Percentiles rank a stretch among this genome's conserved stretches.
phyloP scores from a whole-genome alignment of 169 alveolate genomes.

The Eimeria sp. region DNA sequence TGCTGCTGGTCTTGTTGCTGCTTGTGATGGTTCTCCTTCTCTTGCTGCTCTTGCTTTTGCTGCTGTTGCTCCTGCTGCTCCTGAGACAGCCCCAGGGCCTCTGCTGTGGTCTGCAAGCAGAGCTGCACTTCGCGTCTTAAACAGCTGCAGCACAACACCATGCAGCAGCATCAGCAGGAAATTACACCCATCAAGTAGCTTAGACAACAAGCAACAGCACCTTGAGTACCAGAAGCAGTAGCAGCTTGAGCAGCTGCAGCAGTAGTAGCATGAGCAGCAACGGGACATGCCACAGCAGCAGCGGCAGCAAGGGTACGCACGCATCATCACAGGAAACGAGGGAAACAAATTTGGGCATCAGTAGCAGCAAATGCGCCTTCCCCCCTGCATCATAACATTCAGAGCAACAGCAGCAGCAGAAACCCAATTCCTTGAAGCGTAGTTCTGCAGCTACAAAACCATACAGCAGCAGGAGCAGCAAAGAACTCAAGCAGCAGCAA shows the following conservation, averaged over 20 bases:
- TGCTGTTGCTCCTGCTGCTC: constrained; percentile 42
- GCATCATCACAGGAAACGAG: constrained; percentile 41
- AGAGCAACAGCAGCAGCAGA: constrained; percentile 1
- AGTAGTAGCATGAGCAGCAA: too few relatives aligned
- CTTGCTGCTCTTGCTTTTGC: not conserved
- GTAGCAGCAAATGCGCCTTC: constrained; percentile 57
- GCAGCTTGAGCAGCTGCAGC: too few relatives aligned
- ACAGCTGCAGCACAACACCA: constrained; percentile 27
- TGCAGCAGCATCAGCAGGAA: too few relatives aligned
- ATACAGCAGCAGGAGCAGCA: constrained; percentile 14
- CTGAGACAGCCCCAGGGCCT: constrained; percentile 55
- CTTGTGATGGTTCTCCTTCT: not conserved
- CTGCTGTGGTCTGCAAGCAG: constrained; percentile 51
- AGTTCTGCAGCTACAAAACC: not conserved
- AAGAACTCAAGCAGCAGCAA: not conserved
- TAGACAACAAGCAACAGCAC: too few relatives aligned
- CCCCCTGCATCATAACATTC: constrained; percentile 5
- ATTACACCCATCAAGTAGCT: too few relatives aligned
- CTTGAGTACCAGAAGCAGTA: too few relatives aligned
- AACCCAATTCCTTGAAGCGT: not conserved
- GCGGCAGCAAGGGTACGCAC: not conserved
- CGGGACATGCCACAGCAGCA: not conserved
- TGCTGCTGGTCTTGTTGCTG: not conserved
- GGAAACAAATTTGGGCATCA: constrained; percentile 41
- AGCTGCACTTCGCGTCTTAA: constrained; percentile 60